A percentile compares a stretch with the other conserved stretches of the same genome.
Evolutionary conservation across 2,329 filamentous ascomycete species (phyloP).

Genomic region (Chrysoporthe cubensis): DNA sequence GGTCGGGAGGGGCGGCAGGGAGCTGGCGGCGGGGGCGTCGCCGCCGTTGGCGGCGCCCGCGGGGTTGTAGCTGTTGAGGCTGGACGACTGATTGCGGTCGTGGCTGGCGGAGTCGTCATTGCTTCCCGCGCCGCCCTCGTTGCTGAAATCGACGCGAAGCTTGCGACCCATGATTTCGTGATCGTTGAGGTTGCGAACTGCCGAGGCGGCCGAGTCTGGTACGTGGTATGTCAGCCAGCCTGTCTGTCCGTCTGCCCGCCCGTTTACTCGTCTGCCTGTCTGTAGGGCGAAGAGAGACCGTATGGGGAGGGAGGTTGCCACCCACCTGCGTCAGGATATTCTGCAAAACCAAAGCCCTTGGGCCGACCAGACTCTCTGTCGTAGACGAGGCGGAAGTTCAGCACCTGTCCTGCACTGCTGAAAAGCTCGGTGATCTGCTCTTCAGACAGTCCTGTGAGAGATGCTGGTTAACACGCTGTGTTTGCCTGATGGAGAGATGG

Average conservation of each 20-base stretch:
- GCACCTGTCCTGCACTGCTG: slow-evolving; percentile 83
- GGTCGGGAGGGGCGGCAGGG: slow-evolving; percentile 78
- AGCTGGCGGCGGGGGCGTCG: slow-evolving; percentile 37
- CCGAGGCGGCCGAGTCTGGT: slow-evolving; percentile 79
- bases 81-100: slow-evolving; percentile 19
- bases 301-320: neutral
- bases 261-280: no score
- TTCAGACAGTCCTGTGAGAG: slow-evolving; percentile 79
- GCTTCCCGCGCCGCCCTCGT: slow-evolving; percentile 69
- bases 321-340: slow-evolving; percentile 87
- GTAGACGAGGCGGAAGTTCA: slow-evolving; percentile 92
- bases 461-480: slow-evolving; percentile 18
- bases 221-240: slow-evolving; percentile 21
- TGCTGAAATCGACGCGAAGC: slow-evolving; percentile 92
- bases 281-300: slow-evolving; percentile 14
- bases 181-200: slow-evolving; percentile 93
- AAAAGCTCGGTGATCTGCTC: slow-evolving; percentile 96
- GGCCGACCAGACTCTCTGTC: slow-evolving; percentile 93
- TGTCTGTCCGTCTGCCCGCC: neutral
- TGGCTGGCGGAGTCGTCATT: slow-evolving; percentile 24
- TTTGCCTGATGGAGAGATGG: neutral
- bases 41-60: slow-evolving; percentile 39
- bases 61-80: slow-evolving; percentile 26
- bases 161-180: slow-evolving; percentile 94
- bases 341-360: slow-evolving; percentile 95